Conservation (phyloP, 2,329 filamentous ascomycete genomes). For the Penicillium fuscoglaucum region DNA sequence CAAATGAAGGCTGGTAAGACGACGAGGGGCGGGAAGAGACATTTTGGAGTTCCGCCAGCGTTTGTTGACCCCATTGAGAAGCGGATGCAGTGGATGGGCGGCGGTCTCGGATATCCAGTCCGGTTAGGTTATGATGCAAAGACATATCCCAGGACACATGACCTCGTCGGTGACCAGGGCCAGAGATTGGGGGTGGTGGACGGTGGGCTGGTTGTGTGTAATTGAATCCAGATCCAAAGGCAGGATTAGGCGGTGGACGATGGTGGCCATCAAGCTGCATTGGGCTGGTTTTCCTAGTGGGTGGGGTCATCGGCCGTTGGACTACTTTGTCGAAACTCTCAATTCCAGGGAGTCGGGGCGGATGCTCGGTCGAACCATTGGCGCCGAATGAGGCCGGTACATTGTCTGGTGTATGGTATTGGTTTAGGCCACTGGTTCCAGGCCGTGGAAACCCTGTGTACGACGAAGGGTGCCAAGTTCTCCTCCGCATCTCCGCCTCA, state of each 20-base stretch:
- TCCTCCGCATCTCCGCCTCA: slow-evolving; percentile 76
- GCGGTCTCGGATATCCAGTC: slow-evolving; percentile 44
- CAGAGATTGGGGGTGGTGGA: slow-evolving; percentile 45
- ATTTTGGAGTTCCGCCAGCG: slow-evolving; percentile 44
- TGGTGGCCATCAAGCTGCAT: slow-evolving; percentile 69
- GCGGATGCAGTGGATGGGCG: slow-evolving; percentile 37
- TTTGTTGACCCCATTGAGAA: slow-evolving; percentile 47
- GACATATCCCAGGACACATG: slow-evolving; percentile 53
- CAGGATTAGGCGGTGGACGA: slow-evolving; percentile 31
- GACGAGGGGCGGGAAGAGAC: slow-evolving; percentile 38
- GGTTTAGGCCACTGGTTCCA: slow-evolving; percentile 70
- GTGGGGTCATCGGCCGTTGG: slow-evolving; percentile 61
- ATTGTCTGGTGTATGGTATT: slow-evolving; percentile 70
- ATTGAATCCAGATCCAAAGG: slow-evolving; percentile 38
- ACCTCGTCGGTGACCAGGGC: slow-evolving; percentile 46
- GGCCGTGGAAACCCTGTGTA: slow-evolving; percentile 65
- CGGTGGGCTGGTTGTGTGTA: slow-evolving; percentile 37
- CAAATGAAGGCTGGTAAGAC: slow-evolving; percentile 35
- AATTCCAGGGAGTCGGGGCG: slow-evolving; percentile 78
- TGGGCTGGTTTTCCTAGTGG: slow-evolving; percentile 67
- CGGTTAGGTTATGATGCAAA: slow-evolving; percentile 46
- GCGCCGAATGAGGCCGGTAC: slow-evolving; percentile 56
- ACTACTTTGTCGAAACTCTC: slow-evolving; percentile 82
- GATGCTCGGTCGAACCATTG: slow-evolving; percentile 56
- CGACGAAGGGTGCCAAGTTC: slow-evolving; percentile 82